Percentiles rank a stretch among this genome's conserved stretches.
phyloP scores from a whole-genome alignment of 768 basidiomycete species.

The Lactifluus rugatus region DNA sequence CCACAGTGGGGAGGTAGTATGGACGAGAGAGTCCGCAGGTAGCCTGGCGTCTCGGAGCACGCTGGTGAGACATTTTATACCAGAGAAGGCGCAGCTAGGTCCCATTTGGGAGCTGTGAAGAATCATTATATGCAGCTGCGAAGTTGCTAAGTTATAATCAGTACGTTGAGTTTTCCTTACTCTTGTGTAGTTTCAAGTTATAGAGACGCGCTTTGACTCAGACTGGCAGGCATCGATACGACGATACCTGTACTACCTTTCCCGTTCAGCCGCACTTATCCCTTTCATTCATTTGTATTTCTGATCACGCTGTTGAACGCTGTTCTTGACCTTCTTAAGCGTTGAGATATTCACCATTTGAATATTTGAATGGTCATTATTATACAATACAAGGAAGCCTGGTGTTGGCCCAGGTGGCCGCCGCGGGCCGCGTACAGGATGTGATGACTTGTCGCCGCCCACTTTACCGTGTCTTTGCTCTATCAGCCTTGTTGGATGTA shows the following conservation, averaged over 20 bases:
- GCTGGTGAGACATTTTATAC: not conserved
- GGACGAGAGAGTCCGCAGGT: not conserved
- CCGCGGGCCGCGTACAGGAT: conserved; percentile 44
- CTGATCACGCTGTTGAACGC: conserved; percentile 56
- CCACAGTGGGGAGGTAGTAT: no score
- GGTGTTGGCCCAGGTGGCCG: conserved; percentile 40
- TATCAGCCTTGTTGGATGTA: conserved; percentile 49
- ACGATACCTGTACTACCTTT: no score
- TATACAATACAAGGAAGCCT: no score
- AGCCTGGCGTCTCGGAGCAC: not conserved
- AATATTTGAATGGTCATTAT: conserved; percentile 35
- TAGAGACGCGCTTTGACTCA: not conserved
- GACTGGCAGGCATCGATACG: no score
- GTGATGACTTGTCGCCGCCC: conserved; percentile 22
- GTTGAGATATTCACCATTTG: conserved; percentile 27
- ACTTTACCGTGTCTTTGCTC: not conserved
- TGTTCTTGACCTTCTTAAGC: conserved; percentile 64
- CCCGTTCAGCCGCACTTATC: not conserved
- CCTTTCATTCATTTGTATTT: not conserved
- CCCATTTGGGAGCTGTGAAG: not conserved
- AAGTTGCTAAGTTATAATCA: no score
- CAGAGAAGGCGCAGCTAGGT: not conserved
- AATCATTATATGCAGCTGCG: not conserved
- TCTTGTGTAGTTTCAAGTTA: not conserved
- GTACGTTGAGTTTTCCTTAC: no score